Conservation (phyloP, 2,329 filamentous ascomycete species). For the Fusarium sp. region DNA sequence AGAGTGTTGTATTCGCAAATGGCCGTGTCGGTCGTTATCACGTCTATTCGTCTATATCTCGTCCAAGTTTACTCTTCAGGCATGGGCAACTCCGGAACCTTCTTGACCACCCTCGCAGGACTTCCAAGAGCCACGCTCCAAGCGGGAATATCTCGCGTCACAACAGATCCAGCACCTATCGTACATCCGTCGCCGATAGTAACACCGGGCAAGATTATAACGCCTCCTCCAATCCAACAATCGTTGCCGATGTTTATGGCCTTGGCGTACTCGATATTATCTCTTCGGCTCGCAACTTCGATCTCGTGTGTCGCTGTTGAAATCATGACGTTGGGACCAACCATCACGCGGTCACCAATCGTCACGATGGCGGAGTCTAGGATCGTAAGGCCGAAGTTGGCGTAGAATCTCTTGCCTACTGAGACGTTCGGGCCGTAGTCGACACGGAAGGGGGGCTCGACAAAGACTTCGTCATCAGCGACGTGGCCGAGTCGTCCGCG, state of each 20-base stretch:
- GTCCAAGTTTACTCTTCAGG: neutral
- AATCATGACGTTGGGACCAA: slow-evolving; percentile 65
- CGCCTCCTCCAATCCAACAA: slow-evolving; percentile 80
- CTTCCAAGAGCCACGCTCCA: slow-evolving; percentile 53
- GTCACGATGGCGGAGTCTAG: slow-evolving; percentile 64
- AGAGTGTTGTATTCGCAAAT: neutral
- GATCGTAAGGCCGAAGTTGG: slow-evolving; percentile 64
- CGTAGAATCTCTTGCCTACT: slow-evolving; percentile 68
- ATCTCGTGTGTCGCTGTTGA: slow-evolving; percentile 65
- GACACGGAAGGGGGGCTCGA: slow-evolving; percentile 69
- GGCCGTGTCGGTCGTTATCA: neutral
- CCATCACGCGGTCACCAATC: slow-evolving; percentile 63
- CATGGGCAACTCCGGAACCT: slow-evolving; percentile 2
- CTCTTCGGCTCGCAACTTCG: slow-evolving; percentile 59
- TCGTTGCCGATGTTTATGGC: slow-evolving; percentile 61
- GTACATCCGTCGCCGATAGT: slow-evolving; percentile 80
- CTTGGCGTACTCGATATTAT: slow-evolving; percentile 62
- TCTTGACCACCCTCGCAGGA: slow-evolving; percentile 50
- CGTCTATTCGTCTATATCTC: neutral
- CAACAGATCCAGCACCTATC: slow-evolving; percentile 84
- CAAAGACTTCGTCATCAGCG: slow-evolving; percentile 60
- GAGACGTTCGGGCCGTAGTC: slow-evolving; percentile 73
- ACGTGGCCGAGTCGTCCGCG: slow-evolving; percentile 58
- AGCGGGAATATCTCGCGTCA: slow-evolving; percentile 68
- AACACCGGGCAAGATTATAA: slow-evolving; percentile 81